phyloP scores from a whole-genome alignment of 768 basidiomycete genomes.

The Rhodotorula taiwanensis region DNA sequence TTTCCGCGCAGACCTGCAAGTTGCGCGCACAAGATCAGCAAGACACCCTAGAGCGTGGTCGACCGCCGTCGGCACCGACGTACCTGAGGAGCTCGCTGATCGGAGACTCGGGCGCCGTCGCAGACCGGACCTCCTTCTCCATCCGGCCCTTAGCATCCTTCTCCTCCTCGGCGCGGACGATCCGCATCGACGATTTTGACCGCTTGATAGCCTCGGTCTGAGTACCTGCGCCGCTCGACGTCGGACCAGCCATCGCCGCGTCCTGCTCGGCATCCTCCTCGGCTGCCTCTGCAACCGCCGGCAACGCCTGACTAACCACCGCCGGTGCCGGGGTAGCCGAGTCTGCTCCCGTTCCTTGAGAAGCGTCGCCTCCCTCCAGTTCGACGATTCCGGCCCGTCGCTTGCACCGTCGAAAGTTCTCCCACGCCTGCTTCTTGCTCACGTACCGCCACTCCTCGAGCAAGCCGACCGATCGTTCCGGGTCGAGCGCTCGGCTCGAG shows the following conservation, averaged over 20 bases:
- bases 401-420: slow-evolving; percentile 28
- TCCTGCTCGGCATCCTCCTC: slow-evolving; percentile 6
- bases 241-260: too few species aligned
- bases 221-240: not conserved
- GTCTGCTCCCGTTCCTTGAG: not conserved
- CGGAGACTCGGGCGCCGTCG: slow-evolving; percentile 88
- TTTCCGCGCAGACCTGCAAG: slow-evolving; percentile 37
- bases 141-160: slow-evolving; percentile 42
- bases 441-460: slow-evolving; percentile 27
- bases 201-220: not conserved
- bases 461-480: slow-evolving; percentile 1
- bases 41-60: too few species aligned
- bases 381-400: slow-evolving; percentile 19
- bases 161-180: slow-evolving; percentile 16
- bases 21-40: not conserved
- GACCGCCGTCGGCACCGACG: too few species aligned
- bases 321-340: slow-evolving; percentile 21
- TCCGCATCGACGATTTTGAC: not conserved
- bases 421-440: slow-evolving; percentile 17
- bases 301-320: slow-evolving; percentile 47
- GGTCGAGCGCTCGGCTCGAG: slow-evolving; percentile 67
- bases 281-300: slow-evolving; percentile 51
- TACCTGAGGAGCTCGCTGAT: slow-evolving; percentile 75
- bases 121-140: slow-evolving; percentile 94
- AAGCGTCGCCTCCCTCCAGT: slow-evolving; percentile 1